A percentile compares a stretch with the other conserved stretches of the same genome.
These are phyloP conservation scores for Pharnaceum exiguum DNA, from an alignment of 148 eudicot genomes.

Conservation along the genomic window DNA sequence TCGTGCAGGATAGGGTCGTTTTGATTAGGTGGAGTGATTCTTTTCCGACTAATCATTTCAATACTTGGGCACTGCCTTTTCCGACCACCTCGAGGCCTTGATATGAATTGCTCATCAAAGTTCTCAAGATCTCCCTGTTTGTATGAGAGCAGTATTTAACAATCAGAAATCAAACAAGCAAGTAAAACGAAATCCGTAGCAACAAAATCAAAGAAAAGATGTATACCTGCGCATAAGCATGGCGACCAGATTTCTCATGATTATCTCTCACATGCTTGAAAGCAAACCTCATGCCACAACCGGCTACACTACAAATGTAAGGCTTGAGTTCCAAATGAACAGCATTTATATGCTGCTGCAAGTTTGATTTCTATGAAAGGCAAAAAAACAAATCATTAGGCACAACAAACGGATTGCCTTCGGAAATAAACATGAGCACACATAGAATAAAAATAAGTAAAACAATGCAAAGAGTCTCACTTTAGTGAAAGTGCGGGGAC, in stretches of 20 bases:
- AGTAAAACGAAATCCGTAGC: background rate
- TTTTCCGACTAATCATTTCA: conserved; percentile 36
- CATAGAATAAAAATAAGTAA: background rate
- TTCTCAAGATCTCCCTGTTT: conserved; percentile 47
- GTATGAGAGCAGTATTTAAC: background rate
- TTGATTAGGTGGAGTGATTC: conserved; percentile 24
- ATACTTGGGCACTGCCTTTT: conserved; percentile 27
- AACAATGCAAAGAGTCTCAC: conserved; percentile 56
- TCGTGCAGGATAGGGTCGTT: conserved; percentile 7
- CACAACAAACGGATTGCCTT: no score
- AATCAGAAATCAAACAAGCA: background rate
- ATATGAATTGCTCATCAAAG: conserved; percentile 32
- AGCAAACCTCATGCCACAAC: conserved; percentile 72
- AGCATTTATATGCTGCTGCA: conserved; percentile 76
- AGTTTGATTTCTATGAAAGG: conserved; percentile 71
- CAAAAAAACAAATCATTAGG: background rate
- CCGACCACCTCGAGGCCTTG: conserved; percentile 33
- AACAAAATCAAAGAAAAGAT: no score
- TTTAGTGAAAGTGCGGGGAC: conserved; percentile 57
- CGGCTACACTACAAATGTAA: conserved; percentile 53
- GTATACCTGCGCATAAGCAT: conserved; percentile 57
- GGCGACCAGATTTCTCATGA: conserved; percentile 73
- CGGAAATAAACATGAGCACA: no score
- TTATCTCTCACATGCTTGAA: conserved; percentile 93
- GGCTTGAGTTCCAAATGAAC: conserved; percentile 61